Conservation (phyloP, 139 green algal genomes). For the Tetraselmis chui region DNA sequence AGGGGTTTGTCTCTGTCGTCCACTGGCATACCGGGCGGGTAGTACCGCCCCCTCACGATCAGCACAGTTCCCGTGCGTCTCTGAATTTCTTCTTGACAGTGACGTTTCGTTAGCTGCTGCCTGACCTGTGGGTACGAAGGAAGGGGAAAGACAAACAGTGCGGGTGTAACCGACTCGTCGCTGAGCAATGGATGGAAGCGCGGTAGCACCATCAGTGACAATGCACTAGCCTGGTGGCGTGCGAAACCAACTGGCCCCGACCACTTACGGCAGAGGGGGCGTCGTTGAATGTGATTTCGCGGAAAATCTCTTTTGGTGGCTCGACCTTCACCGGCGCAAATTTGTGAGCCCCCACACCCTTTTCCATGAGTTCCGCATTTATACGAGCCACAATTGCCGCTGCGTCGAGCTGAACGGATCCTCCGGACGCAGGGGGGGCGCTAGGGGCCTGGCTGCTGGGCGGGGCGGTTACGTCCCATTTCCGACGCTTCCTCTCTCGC, state of each 20-base stretch:
- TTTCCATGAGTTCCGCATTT: slow-evolving; percentile 12
- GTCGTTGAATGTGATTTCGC: slow-evolving; percentile 48
- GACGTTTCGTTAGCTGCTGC: not conserved
- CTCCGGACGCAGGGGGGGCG: not conserved
- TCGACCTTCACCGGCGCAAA: not conserved
- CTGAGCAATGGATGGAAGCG: not conserved
- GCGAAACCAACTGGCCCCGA: not conserved
- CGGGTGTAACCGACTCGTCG: not conserved
- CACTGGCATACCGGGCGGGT: slow-evolving; percentile 16
- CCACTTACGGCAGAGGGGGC: slow-evolving; percentile 21
- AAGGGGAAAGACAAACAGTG: not conserved
- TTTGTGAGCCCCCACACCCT: not conserved
- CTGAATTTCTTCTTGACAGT: slow-evolving; percentile 41
- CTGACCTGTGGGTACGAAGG: not conserved
- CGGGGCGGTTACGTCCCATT: slow-evolving; percentile 25
- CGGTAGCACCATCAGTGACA: not conserved
- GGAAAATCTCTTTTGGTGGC: slow-evolving; percentile 15
- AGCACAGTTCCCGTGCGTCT: slow-evolving; percentile 34
- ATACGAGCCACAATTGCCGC: slow-evolving; percentile 19
- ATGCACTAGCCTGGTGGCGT: not conserved
- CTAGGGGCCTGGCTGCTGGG: slow-evolving; percentile 2
- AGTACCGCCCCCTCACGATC: slow-evolving; percentile 37
- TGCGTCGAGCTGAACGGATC: slow-evolving; percentile 14
- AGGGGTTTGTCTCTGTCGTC: slow-evolving; percentile 37
- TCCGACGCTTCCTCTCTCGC: slow-evolving; percentile 17